Evolutionary conservation across 1,139 yeast genomes (phyloP), one percentile per base, ranked within the genome.

Genomic region (Maudiozyma humilis): DNA sequence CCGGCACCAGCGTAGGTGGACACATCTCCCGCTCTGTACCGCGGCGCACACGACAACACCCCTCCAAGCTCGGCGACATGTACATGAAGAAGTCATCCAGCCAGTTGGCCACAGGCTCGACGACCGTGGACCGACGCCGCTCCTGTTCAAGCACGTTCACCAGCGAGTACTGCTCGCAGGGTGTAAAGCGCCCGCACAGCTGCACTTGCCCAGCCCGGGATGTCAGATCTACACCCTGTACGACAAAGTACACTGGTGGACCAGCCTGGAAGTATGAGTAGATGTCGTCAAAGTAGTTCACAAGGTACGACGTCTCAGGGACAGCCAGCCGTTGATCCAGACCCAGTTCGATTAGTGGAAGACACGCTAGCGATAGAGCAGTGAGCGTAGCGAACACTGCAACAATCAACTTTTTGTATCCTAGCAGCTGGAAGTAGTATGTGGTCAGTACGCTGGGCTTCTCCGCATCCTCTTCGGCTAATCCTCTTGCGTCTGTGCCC

Each of bases 81-180:
- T 93, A 91, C 40, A 79, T 74, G 51, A 91, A 71, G 59, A 78
- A 89, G 59, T 91, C 97, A 63, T 91, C 98, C 43, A 88, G 68
- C 97, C 97, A 91, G 55, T 83, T 82, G 1, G 96, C 79, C 2
- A 87, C 76, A 0, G 97, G 96, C 41, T 85, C 93, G 1, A 76
- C 73, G 38, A 91, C 72, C 12, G 82, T 81, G 0, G 79, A 70
- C 39, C 96, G 67, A 50, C 79, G 77, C 44, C 83, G 75, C 59
- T 91, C 98, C 60, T 86, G 93, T 55, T 88, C 95, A 38, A 91
- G 64, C n/a, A 89, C 71, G 55, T 88, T 91, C 1, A 86, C 79
- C 33, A 91, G 62, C 0, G 96, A 89, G 54, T 66, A 79, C 51
- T 82, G 78, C 39, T 85, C 72, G 62, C 98, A 91, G 0, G 88